Evolutionary conservation across 2,329 filamentous ascomycete genomes (phyloP), one percentile per base, ranked within the genome.

Genomic region (Aspergillus thermomutatus): DNA sequence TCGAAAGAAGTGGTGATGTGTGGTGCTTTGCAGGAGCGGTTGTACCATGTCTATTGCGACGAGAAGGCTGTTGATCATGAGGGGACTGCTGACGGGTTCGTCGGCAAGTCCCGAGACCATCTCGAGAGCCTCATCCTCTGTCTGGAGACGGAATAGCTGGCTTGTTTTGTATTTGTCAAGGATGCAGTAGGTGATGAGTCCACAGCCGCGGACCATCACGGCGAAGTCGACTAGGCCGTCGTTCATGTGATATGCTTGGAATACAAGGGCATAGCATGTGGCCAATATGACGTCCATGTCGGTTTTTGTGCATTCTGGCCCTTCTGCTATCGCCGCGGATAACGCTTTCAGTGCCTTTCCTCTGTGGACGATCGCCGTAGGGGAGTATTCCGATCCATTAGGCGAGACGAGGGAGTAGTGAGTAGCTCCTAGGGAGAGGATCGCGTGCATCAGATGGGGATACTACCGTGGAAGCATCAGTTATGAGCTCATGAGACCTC

Each of bases 401-500:
- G 74, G 72, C 63, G 82, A 79, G 4, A 90, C 56, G 19, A 69
- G 57, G 27, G 62, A 60, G 21, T 69, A 79, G 60, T 89, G 84
- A 0, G 87, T 89, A 31, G 87, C 88, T 1, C 87, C 80, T 58
- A 88, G 80, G 11, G 86, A 86, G 0, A 89, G 79, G 51, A 90
- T 86, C 4, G 87, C 85, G 68, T 90, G 87, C 82, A 90, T 88
- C 9, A 89, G 78, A 57, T 85, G 88, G 55, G 87, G 83, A 61
- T 87, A 23, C 53, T 58, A 25, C 6, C 46, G 69, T 46, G 65
- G 60, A 37, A 37, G 58, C 51, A 50, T 23, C 23, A 46, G 43
- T 21, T 14, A 23, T 3, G 17, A 19, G n/a, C 10, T 14, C 43
- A 14, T 23, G 21, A 10, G 11, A 14, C 23, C 3, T 14, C 21